Percentiles rank a stretch among this genome's conserved stretches.
phyloP scores from a whole-genome alignment of 140 eudicot genomes.

The Erigeron philadelphicus region DNA sequence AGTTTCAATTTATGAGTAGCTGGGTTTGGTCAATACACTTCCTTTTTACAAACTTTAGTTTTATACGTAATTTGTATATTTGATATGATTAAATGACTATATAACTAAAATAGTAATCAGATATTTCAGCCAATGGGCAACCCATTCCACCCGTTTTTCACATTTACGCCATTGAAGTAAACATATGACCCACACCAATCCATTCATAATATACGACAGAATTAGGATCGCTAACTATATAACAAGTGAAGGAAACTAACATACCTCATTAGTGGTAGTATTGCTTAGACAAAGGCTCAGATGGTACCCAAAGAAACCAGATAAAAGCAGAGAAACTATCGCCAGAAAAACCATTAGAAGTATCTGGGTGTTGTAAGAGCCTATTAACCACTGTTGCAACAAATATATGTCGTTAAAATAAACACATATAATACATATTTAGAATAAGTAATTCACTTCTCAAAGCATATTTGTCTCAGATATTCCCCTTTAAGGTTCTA shows the following conservation, averaged over 20 bases:
- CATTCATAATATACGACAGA: neutral
- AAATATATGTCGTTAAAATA: constrained; percentile 19
- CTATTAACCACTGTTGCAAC: constrained; percentile 78
- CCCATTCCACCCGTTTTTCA: neutral
- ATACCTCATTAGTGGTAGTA: constrained; percentile 95
- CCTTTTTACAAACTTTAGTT: too few relatives aligned
- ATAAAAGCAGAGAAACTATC: constrained; percentile 67
- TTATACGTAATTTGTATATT: too few relatives aligned
- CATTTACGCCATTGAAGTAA: neutral
- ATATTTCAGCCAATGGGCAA: neutral
- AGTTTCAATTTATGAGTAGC: too few relatives aligned
- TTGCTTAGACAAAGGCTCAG: constrained; percentile 73
- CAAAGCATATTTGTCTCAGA: too few relatives aligned
- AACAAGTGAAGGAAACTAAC: neutral
- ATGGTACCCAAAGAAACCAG: constrained; percentile 86
- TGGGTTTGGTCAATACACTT: too few relatives aligned
- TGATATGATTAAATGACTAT: too few relatives aligned
- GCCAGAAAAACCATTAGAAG: constrained; percentile 81
- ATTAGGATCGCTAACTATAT: neutral
- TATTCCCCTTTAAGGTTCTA: too few relatives aligned
- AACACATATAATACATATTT: neutral
- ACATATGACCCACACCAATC: neutral
- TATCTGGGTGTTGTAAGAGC: constrained; percentile 80
- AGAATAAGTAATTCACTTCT: too few relatives aligned
- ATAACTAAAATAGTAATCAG: too few relatives aligned